These are phyloP conservation scores for Daedalea quercina DNA, from an alignment of 768 basidiomycete genomes.

Conservation along the genomic window DNA sequence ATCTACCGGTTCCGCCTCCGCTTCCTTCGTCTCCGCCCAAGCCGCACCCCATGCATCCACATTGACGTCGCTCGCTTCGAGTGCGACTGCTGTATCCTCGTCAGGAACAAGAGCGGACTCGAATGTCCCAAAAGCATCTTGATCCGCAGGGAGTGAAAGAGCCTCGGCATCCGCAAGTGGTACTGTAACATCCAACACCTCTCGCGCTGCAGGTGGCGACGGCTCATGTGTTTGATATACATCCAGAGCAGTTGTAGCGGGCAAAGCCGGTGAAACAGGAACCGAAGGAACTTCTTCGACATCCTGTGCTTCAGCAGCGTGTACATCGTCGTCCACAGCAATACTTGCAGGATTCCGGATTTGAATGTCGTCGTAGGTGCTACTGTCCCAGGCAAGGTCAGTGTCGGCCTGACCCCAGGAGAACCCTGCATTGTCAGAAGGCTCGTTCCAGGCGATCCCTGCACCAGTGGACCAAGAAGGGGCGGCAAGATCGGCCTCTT, in stretches of 20 bases:
- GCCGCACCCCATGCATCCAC: constrained; percentile 26
- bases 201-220: background rate
- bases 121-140: constrained; percentile 54
- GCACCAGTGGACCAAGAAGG: constrained; percentile 52
- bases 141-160: constrained; percentile 23
- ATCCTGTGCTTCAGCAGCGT: background rate
- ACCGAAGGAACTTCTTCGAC: background rate
- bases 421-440: constrained; percentile 31
- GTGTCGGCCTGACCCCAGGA: constrained; percentile 33
- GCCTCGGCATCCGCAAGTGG: background rate
- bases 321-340: background rate
- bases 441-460: constrained; percentile 40
- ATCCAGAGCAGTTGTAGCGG: background rate
- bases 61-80: constrained; percentile 16
- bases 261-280: background rate
- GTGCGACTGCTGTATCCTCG: constrained; percentile 31
- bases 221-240: too few species aligned
- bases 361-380: constrained; percentile 35
- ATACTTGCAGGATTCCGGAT: constrained; percentile 21
- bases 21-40: constrained; percentile 17
- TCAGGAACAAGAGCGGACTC: constrained; percentile 37
- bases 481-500: constrained; percentile 48
- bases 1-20: constrained; percentile 34
- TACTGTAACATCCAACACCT: background rate
- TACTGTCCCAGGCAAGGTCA: constrained; percentile 22